Percentiles rank a stretch among this genome's conserved stretches.
Conservation (phyloP, 768 basidiomycete species). For the Mrakia blollopis region DNA sequence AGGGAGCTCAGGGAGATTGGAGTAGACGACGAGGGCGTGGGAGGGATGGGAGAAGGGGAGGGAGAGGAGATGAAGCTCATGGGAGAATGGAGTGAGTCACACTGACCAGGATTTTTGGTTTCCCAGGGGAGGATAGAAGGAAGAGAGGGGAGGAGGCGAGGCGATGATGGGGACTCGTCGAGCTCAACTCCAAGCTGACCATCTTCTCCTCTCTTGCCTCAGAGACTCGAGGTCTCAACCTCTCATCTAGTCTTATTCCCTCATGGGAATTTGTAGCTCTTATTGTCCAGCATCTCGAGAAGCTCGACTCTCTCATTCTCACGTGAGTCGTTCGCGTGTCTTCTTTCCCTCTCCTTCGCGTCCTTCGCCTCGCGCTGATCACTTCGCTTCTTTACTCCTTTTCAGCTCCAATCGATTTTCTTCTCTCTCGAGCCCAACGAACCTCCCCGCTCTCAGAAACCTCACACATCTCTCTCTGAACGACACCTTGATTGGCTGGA, state of each 20-base stretch:
- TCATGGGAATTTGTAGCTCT: conserved; percentile 64
- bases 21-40: conserved; percentile 63
- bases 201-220: conserved; percentile 13
- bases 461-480: conserved; percentile 30
- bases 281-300: conserved; percentile 60
- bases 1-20: conserved; percentile 70
- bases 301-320: conserved; percentile 61
- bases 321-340: conserved; percentile 56
- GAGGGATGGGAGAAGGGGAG: conserved; percentile 40
- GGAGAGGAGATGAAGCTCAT: conserved; percentile 54
- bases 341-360: not conserved
- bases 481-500: conserved; percentile 36
- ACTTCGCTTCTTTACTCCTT: conserved; percentile 25
- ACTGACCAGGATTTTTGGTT: conserved; percentile 31
- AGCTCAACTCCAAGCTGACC: not conserved
- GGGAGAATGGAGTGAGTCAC: conserved; percentile 22
- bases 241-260: conserved; percentile 68
- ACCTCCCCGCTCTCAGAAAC: not conserved
- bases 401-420: conserved; percentile 13
- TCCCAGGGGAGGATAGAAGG: not conserved
- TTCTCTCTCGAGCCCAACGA: not conserved
- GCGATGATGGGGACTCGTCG: not conserved
- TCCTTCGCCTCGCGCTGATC: conserved; percentile 22
- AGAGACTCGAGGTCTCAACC: conserved; percentile 76
- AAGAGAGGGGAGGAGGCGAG: conserved; percentile 32